Conservation (phyloP, 148 eudicot species). For the Talinum fruticosum region DNA sequence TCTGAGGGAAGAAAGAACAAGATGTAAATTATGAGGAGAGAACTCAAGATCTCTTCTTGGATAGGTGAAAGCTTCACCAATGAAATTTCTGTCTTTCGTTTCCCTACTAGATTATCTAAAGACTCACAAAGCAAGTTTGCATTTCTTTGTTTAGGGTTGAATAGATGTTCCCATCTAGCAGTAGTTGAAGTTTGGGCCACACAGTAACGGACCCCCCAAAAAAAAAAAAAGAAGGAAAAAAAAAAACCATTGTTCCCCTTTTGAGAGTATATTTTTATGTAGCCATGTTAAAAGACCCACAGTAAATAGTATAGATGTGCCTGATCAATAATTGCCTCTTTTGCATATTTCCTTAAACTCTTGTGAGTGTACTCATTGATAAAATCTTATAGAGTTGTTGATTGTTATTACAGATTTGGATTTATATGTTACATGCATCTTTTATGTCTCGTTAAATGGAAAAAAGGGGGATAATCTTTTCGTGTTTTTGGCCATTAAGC, state of each 20-base stretch:
- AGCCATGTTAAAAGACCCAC: constrained; percentile 23
- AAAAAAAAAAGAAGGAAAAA: too few species aligned
- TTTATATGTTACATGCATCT: not conserved
- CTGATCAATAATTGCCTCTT: constrained; percentile 12
- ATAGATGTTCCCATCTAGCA: constrained; percentile 6
- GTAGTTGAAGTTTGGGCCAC: constrained; percentile 25
- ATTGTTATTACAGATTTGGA: not conserved
- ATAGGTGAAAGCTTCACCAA: constrained; percentile 23
- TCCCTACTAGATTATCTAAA: constrained; percentile 17
- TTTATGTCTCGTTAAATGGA: not conserved
- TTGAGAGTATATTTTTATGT: constrained; percentile 28
- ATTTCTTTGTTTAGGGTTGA: constrained; percentile 2
- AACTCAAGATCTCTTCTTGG: constrained; percentile 24
- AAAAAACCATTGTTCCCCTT: constrained; percentile 12
- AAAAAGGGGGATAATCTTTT: too few species aligned
- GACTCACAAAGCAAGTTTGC: constrained; percentile 9
- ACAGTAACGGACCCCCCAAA: constrained; percentile 7
- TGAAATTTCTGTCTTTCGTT: constrained; percentile 19
- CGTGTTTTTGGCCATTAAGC: not conserved
- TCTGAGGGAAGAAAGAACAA: constrained; percentile 15
- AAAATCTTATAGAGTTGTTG: not conserved
- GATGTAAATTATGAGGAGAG: constrained; percentile 32
- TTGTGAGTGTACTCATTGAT: not conserved
- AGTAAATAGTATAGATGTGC: constrained; percentile 33
- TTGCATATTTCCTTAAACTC: not conserved